Base-by-base conservation (phyloP, 257 asterid species). In the Solanum paucissectum region DNA sequence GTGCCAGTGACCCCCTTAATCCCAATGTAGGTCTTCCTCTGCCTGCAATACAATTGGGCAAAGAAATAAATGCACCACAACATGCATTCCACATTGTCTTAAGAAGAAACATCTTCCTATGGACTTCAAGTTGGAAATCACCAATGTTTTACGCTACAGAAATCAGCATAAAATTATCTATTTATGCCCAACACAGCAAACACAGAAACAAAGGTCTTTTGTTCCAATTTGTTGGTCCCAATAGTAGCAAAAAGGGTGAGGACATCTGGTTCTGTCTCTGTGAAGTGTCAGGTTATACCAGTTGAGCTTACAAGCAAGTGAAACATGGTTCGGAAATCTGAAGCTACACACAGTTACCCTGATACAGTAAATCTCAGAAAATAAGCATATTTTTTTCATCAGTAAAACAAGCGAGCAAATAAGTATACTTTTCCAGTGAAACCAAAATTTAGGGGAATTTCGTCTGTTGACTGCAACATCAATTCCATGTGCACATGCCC, bases 381-480 rank as follows among this genome's bases (percentile, higher is more conserved):
- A 72, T 85, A 38, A 62, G 62, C 81, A 66, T 68, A 34, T 29
- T 27, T 40, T 5, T 85, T 77, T 21, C 79, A 52, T 42, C 82
- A 86, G 71, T 86, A 86, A 83, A 42, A 44, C 58, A 29, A 36
- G 81, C 46, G 16, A 86, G 60, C 82, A 87, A 64, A 82, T 40
- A 88, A 82, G 91, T 91, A 62, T 88, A 96, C 99, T 90, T 97
- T 97, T 90, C 99, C 98, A 5, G 98, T 97, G 93, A 97, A 97
- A 84, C 99, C 99, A 85, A 97, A 95, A 92, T 97, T 97, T 87
- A 97, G 94, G 69, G 99, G 99, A 86, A 97, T 77, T 60, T 93
- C 97, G 88, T 97, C 98, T 2, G 98, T 97, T 60, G 99, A 93
- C 88, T 94, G 98, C 94, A 97, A 89, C 99, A 97, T 97, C 87